These are phyloP conservation scores for Pythium sp. DNA, from an alignment of 352 stramenopile species.

Conservation along the genomic window DNA sequence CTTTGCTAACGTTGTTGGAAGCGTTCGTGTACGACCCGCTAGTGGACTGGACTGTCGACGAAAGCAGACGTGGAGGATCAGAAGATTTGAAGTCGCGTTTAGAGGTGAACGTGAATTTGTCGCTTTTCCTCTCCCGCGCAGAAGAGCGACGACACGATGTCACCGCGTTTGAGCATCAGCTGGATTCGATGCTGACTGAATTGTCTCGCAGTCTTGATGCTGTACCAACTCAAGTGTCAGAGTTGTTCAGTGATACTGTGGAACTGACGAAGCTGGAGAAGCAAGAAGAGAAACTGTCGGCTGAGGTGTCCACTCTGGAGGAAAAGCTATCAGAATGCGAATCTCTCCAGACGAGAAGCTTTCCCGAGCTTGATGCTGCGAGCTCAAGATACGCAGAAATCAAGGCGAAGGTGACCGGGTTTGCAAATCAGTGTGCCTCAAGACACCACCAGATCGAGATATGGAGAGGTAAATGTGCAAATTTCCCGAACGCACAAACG, in stretches of 20 bases:
- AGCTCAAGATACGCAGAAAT: constrained; percentile 3
- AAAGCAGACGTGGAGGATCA: constrained; percentile 30
- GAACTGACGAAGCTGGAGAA: constrained; percentile 17
- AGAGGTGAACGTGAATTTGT: constrained; percentile 84
- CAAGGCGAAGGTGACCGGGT: constrained; percentile 26
- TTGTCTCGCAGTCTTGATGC: constrained; percentile 21
- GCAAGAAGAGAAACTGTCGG: constrained; percentile 26
- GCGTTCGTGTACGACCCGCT: constrained; percentile 87
- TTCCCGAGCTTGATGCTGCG: background rate
- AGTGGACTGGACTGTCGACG: constrained; percentile 64
- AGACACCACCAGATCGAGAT: constrained; percentile 47
- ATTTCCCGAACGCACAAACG: constrained; percentile 18
- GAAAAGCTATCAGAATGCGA: constrained; percentile 13
- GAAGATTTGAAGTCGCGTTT: constrained; percentile 65
- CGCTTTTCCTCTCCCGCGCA: constrained; percentile 77
- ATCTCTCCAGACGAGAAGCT: background rate
- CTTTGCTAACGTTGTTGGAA: constrained; percentile 71
- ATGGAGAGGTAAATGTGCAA: constrained; percentile 32
- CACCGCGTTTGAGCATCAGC: constrained; percentile 38
- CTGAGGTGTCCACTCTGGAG: constrained; percentile 13
- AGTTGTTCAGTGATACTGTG: background rate
- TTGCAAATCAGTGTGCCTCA: constrained; percentile 45
- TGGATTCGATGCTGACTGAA: constrained; percentile 24
- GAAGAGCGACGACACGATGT: constrained; percentile 74
- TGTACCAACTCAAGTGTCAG: constrained; percentile 1